Conservation (phyloP, 2,329 filamentous ascomycete genomes). For the Teratosphaeria nubilosa region DNA sequence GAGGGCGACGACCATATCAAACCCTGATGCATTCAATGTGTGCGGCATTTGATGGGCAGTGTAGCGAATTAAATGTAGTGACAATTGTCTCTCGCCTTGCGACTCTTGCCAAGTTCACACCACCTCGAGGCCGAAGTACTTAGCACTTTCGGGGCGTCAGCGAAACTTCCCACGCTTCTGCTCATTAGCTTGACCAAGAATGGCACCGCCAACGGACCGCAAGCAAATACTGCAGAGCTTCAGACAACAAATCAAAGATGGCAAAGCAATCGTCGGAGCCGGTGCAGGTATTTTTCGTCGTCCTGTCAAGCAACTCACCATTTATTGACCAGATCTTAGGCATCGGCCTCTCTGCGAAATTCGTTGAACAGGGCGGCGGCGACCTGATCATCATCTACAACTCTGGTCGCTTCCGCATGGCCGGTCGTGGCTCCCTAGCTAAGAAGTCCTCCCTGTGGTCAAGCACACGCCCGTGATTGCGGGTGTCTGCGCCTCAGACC, state of each 20-base stretch:
- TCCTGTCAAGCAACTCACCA: no score
- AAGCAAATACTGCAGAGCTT: conserved; percentile 47
- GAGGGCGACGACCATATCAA: not conserved
- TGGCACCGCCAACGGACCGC: conserved; percentile 50
- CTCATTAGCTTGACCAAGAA: conserved; percentile 20
- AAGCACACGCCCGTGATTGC: conserved; percentile 55
- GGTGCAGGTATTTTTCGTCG: conserved; percentile 42
- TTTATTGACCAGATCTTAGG: conserved; percentile 29
- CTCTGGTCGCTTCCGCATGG: conserved; percentile 63
- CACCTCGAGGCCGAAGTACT: not conserved
- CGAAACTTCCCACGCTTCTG: not conserved
- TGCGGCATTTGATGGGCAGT: not conserved
- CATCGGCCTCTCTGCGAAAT: conserved; percentile 61
- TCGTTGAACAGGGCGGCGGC: conserved; percentile 56
- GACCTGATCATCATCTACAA: conserved; percentile 67
- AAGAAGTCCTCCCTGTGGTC: conserved; percentile 57
- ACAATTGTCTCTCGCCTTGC: not conserved
- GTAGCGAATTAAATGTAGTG: not conserved
- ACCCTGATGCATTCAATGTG: not conserved
- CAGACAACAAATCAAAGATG: conserved; percentile 43
- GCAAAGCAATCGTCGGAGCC: conserved; percentile 55
- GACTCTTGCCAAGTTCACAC: no score
- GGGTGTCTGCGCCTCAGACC: conserved; percentile 61
- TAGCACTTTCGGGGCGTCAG: not conserved
- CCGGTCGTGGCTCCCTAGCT: conserved; percentile 57